Percentiles rank a stretch among this genome's conserved stretches.
These are phyloP conservation scores for Lichtheimia hyalospora DNA, from an alignment of 371 early-diverging fungal genomes.

Conservation along the genomic window DNA sequence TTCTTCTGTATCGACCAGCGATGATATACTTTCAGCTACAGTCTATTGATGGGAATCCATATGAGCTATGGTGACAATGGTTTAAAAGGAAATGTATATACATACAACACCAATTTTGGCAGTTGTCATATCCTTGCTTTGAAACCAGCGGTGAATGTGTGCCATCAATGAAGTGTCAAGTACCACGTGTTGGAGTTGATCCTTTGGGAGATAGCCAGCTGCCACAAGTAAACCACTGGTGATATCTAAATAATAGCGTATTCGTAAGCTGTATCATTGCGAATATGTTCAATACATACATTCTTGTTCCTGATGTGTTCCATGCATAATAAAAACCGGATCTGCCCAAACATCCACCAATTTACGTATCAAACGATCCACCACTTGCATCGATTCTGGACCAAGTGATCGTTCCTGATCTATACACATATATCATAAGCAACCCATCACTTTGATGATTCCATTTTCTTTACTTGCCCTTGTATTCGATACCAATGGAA, in stretches of 20 bases:
- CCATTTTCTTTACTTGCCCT: not conserved
- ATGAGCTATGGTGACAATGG: not conserved
- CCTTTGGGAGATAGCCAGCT: conserved; percentile 20
- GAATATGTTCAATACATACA: conserved; percentile 17
- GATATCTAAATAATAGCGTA: conserved; percentile 22
- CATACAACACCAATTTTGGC: conserved; percentile 38
- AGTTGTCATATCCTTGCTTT: conserved; percentile 21
- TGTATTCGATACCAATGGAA: not conserved
- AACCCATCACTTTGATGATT: not conserved
- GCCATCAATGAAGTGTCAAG: conserved; percentile 13
- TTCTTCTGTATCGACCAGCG: conserved; percentile 18
- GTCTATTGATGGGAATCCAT: conserved; percentile 7
- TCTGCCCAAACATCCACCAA: conserved; percentile 36
- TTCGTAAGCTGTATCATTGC: not conserved
- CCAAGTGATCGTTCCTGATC: not conserved
- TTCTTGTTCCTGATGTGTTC: conserved; percentile 20
- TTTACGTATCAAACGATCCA: not conserved
- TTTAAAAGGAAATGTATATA: not conserved
- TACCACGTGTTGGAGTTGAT: conserved; percentile 7
- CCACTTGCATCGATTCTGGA: not conserved
- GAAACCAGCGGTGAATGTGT: conserved; percentile 26
- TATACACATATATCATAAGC: not conserved
- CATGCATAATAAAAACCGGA: conserved; percentile 35
- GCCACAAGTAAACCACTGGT: conserved; percentile 23
- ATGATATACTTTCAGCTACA: conserved; percentile 35